A percentile compares a stretch with the other conserved stretches of the same genome.
Conservation (phyloP, 345 rosid species). For the Hirschfeldia incana region DNA sequence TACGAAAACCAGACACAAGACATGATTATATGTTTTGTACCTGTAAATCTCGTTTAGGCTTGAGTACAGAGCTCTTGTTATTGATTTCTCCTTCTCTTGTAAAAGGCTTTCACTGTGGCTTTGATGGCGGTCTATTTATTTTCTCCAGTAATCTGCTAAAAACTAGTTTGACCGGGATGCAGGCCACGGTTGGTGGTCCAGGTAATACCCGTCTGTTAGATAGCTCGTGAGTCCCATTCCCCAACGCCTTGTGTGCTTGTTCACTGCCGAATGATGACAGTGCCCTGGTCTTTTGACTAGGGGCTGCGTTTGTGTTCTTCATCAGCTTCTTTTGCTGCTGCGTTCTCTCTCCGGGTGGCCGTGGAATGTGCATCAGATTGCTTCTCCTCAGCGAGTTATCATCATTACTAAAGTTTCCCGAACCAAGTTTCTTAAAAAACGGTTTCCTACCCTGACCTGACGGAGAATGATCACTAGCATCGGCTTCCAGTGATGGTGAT, state of each 20-base stretch:
- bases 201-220: constrained; percentile 64
- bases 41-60: constrained; percentile 20
- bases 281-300: constrained; percentile 82
- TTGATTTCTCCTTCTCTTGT: constrained; percentile 32
- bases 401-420: constrained; percentile 45
- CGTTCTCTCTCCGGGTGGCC: constrained; percentile 47
- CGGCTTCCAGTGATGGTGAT: constrained; percentile 46
- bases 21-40: constrained; percentile 18
- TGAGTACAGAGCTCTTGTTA: constrained; percentile 36
- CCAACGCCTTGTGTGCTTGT: constrained; percentile 43
- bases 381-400: constrained; percentile 50
- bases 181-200: constrained; percentile 84
- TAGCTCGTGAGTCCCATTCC: constrained; percentile 53
- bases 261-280: constrained; percentile 75
- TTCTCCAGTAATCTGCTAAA: constrained; percentile 98
- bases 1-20: constrained; percentile 15
- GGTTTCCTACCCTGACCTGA: constrained; percentile 50
- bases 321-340: constrained; percentile 49
- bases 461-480: constrained; percentile 43
- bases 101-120: constrained; percentile 47
- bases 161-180: constrained; percentile 94
- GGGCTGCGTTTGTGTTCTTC: constrained; percentile 58
- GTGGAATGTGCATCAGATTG: constrained; percentile 39
- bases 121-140: constrained; percentile 92
- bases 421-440: constrained; percentile 38